These are phyloP conservation scores for Ophiostoma himal-ulmi DNA, from an alignment of 2,329 filamentous ascomycete genomes.

Conservation along the genomic window DNA sequence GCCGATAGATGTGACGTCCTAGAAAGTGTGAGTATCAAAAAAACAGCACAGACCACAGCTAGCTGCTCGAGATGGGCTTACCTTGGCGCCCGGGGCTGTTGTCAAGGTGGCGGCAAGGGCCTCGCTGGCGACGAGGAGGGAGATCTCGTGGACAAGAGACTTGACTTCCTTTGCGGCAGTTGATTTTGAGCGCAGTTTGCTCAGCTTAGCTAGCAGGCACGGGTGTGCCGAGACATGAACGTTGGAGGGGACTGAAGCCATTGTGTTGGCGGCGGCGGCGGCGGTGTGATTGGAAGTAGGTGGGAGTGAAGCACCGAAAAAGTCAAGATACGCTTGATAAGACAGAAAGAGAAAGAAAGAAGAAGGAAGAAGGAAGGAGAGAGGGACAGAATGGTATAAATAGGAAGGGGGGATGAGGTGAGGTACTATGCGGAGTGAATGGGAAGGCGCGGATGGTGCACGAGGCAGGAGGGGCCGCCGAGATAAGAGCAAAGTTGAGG, in stretches of 20 bases:
- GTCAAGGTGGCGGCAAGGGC: constrained; percentile 63
- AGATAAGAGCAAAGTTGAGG: constrained; percentile 11
- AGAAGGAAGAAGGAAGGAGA: not conserved
- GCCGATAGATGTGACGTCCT: constrained; percentile 75
- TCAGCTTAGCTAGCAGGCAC: constrained; percentile 81
- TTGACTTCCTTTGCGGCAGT: constrained; percentile 72
- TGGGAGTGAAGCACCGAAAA: not conserved
- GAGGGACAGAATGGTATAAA: not conserved
- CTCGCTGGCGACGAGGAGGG: constrained; percentile 75
- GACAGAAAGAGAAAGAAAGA: not conserved
- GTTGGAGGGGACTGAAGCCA: constrained; percentile 46
- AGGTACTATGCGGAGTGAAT: not conserved
- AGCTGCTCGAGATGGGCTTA: constrained; percentile 37
- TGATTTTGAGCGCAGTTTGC: constrained; percentile 70
- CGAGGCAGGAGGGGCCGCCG: constrained; percentile 9
- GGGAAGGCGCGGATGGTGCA: constrained; percentile 5
- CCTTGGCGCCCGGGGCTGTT: constrained; percentile 54
- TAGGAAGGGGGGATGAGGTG: not conserved
- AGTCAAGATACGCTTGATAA: constrained; percentile 3
- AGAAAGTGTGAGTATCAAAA: constrained; percentile 1
- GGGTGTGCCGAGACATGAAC: constrained; percentile 80
- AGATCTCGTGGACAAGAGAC: constrained; percentile 76
- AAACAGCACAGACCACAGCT: constrained; percentile 3
- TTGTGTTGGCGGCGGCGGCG: constrained; percentile 6
- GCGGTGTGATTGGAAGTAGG: not conserved